A percentile compares a stretch with the other conserved stretches of the same genome.
Conservation (phyloP, 352 stramenopile genomes). For the Globisporangium spinosum region DNA sequence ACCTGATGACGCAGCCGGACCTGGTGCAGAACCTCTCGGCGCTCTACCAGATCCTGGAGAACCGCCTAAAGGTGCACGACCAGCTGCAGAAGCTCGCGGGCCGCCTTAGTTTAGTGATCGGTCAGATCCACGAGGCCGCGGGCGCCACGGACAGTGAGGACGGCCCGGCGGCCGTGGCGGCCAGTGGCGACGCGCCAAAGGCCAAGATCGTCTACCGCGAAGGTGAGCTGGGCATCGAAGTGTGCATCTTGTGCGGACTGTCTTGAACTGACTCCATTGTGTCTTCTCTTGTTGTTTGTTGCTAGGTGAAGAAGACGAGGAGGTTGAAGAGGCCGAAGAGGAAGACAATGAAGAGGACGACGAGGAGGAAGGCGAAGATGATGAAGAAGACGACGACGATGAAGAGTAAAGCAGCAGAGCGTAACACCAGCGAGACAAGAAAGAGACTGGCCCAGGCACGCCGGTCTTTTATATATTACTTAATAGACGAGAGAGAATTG, state of each 20-base stretch:
- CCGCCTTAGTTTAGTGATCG: constrained; percentile 75
- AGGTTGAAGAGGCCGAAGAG: constrained; percentile 23
- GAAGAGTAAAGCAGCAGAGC: constrained; percentile 33
- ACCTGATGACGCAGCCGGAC: constrained; percentile 80
- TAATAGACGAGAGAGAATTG: constrained; percentile 16
- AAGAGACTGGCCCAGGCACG: background rate
- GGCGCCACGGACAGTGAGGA: constrained; percentile 23
- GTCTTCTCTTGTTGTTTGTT: constrained; percentile 9
- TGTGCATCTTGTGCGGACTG: background rate
- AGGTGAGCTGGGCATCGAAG: constrained; percentile 19
- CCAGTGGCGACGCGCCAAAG: constrained; percentile 41
- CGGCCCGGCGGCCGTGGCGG: constrained; percentile 14
- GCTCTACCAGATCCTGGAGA: constrained; percentile 83
- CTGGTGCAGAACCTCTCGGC: constrained; percentile 76
- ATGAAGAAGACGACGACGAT: constrained; percentile 51
- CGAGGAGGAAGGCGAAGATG: constrained; percentile 34
- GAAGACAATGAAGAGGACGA: constrained; percentile 24
- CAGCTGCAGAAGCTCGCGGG: constrained; percentile 83
- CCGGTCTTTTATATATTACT: constrained; percentile 26
- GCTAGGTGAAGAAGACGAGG: constrained; percentile 27
- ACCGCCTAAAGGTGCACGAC: constrained; percentile 74
- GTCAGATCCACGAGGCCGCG: constrained; percentile 68
- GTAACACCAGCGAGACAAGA: constrained; percentile 29
- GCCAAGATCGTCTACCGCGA: constrained; percentile 70
- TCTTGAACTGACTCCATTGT: background rate